Base-by-base conservation (phyloP, 352 stramenopile species). In the Sclerospora graminicola region DNA sequence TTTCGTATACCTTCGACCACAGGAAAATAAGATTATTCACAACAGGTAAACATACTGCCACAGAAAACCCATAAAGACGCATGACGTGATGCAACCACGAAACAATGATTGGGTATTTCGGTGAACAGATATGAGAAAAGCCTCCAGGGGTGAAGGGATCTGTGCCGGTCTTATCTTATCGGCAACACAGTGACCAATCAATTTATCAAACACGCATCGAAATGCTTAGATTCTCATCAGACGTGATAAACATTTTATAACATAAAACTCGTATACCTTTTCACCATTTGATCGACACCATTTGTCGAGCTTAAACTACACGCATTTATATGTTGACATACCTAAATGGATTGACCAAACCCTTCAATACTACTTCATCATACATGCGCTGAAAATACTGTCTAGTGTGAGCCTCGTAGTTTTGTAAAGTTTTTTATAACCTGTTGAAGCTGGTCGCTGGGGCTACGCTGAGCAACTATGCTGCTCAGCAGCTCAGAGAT, bases 51-150 rank as follows among this genome's bases (percentile, higher is more conserved):
- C 60, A 66, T 1, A 89, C 38, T 19, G 42, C 50, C 9, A 73
- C 36, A 0, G 70, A 54, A 42, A 88, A 91, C 1, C 69, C 63
- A 21, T 78, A 83, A 8, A 85, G 43, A 1, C 74, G 52, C 60
- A 82, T 63, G 3, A 63, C 74, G 47, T 88, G 76, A 10, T 89
- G 60, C 30, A 89, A 6, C 79, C 74, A 21, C 79, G 69, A 45
- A 91, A 47, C 45, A 82, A 88, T 0, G 79, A 67, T 30, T 91
- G 76, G 0, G 76, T n/a, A n/a, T n/a, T n/a, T n/a, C n/a, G n/a
- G n/a, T n/a, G n/a, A n/a, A n/a, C n/a, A n/a, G n/a, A n/a, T n/a
- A n/a, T n/a, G n/a, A n/a, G n/a, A n/a, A n/a, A n/a, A n/a, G n/a
- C n/a, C n/a, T n/a, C n/a, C n/a, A n/a, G n/a, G n/a, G n/a, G n/a